Evolutionary conservation across 108 stramenopile species (phyloP).

Genomic region (Epithemia pelagica): DNA sequence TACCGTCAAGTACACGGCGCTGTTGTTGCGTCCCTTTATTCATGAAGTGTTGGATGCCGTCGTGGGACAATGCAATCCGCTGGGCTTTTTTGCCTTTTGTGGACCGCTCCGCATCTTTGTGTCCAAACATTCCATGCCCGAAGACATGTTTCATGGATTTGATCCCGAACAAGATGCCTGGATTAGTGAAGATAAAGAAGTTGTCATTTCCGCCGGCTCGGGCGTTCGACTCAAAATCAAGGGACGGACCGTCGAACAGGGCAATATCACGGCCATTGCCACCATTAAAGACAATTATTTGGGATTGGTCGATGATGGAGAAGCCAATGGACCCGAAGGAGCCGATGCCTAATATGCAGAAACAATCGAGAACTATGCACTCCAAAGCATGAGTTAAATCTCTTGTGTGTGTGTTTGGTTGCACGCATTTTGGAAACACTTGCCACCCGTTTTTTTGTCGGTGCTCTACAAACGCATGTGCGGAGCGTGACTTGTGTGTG

Average conservation of each 20-base stretch:
- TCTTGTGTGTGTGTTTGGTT: too few species aligned
- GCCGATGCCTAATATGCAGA: too few species aligned
- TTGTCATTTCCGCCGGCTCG: slow-evolving; percentile 81
- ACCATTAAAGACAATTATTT: slow-evolving; percentile 94
- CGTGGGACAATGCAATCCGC: slow-evolving; percentile 79
- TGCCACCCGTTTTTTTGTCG: too few species aligned
- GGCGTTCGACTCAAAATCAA: slow-evolving; percentile 88
- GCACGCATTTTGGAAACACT: too few species aligned
- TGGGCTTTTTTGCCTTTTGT: slow-evolving; percentile 89
- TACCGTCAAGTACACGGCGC: slow-evolving; percentile 84
- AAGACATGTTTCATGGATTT: slow-evolving; percentile 91
- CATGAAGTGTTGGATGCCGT: slow-evolving; percentile 92
- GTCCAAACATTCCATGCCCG: slow-evolving; percentile 90
- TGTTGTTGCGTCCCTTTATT: slow-evolving; percentile 82
- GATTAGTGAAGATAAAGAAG: slow-evolving; percentile 92
- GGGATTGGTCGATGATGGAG: slow-evolving; percentile 83
- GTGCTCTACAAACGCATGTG: too few species aligned
- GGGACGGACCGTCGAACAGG: slow-evolving; percentile 87
- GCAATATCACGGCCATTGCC: slow-evolving; percentile 89
- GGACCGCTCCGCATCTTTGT: slow-evolving; percentile 91
- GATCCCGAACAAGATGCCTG: slow-evolving; percentile 88
- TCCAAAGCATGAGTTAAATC: too few species aligned
- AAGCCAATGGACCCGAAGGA: background rate
- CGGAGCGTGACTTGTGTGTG: too few species aligned
- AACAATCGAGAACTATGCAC: too few species aligned